phyloP scores from a whole-genome alignment of 108 stramenopile genomes.

The Fistulifera pelliculosa region DNA sequence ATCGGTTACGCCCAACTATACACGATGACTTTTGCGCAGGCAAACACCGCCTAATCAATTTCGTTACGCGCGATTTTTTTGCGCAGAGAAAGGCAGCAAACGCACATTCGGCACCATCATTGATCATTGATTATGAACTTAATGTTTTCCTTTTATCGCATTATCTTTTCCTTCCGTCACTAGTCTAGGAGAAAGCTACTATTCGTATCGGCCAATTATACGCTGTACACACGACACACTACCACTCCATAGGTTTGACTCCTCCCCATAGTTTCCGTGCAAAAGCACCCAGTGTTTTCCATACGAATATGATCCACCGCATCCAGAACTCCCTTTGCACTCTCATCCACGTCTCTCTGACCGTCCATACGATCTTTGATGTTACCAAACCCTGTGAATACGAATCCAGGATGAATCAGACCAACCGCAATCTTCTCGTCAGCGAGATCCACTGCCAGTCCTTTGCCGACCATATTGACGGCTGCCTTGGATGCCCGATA shows the following conservation, averaged over 20 bases:
- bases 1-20: too few species aligned
- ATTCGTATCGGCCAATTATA: too few species aligned
- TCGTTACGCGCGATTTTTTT: too few species aligned
- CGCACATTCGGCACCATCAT: too few species aligned
- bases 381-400: conserved; percentile 19
- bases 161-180: too few species aligned
- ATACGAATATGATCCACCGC: conserved; percentile 16
- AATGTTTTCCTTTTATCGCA: too few species aligned
- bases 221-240: too few species aligned
- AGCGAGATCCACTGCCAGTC: conserved; percentile 20
- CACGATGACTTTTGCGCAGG: too few species aligned
- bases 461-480: conserved; percentile 32
- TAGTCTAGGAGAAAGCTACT: too few species aligned
- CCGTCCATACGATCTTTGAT: conserved; percentile 4
- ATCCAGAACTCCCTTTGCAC: conserved; percentile 14
- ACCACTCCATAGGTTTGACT: conserved; percentile 18
- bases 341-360: conserved; percentile 14
- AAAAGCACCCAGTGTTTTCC: conserved; percentile 23
- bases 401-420: conserved; percentile 20
- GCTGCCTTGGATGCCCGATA: conserved; percentile 39
- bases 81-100: too few species aligned
- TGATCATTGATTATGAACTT: too few species aligned
- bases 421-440: conserved; percentile 13
- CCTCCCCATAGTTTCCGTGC: conserved; percentile 29
- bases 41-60: too few species aligned